Conservation (phyloP, 2,329 filamentous ascomycete species). For the Aspergillus fischeri region DNA sequence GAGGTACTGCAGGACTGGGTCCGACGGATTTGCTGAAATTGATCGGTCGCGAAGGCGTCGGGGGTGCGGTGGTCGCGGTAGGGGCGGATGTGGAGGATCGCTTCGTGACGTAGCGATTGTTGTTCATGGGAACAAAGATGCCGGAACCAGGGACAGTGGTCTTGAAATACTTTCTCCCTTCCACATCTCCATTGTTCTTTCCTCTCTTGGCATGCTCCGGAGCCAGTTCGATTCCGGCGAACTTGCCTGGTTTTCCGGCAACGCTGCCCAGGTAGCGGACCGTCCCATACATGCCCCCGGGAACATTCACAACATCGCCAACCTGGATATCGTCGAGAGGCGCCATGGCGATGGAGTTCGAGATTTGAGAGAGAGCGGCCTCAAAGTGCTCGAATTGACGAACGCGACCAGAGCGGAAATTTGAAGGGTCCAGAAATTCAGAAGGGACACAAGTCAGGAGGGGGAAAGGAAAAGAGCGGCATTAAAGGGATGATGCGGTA, state of each 20-base stretch:
- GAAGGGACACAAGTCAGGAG: background rate
- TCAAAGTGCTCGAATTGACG: background rate
- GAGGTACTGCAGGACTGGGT: conserved; percentile 65
- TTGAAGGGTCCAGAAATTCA: background rate
- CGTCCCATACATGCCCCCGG: conserved; percentile 84
- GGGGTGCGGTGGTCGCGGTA: conserved; percentile 55
- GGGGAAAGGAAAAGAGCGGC: background rate
- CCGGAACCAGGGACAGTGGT: conserved; percentile 76
- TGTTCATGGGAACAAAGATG: conserved; percentile 86
- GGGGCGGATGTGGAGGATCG: conserved; percentile 40
- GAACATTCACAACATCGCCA: conserved; percentile 85
- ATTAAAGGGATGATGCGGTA: background rate
- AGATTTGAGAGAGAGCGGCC: background rate
- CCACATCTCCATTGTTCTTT: conserved; percentile 95
- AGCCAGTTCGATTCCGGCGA: conserved; percentile 87
- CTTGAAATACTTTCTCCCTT: conserved; percentile 77
- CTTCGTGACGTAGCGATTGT: conserved; percentile 63
- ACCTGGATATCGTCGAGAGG: conserved; percentile 57
- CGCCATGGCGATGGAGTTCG: conserved; percentile 27
- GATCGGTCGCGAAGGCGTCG: conserved; percentile 62
- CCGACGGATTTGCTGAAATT: conserved; percentile 90
- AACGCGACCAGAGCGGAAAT: background rate
- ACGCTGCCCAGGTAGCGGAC: conserved; percentile 87
- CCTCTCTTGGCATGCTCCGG: conserved; percentile 75
- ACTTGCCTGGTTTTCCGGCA: conserved; percentile 81